Base-by-base conservation (phyloP, 2,329 filamentous ascomycete genomes). In the Pseudogymnoascus sp. region DNA sequence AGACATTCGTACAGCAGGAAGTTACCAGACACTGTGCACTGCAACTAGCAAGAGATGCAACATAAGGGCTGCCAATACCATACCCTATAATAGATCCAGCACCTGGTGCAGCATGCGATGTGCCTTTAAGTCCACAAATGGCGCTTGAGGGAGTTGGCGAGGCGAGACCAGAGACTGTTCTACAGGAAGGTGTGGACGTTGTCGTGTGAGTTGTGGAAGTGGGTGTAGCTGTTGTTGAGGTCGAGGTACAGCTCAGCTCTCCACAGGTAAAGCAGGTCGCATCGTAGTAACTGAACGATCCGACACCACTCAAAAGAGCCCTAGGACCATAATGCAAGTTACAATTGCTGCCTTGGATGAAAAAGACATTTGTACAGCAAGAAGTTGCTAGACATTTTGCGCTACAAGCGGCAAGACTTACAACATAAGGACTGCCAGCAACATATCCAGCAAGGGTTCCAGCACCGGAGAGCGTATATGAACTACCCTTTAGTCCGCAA, bases 121-220 rank as follows among this genome's bases (percentile, higher is more conserved):
- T 28, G 36, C 28, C 59, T 28, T 21, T 16, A n/a, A 42, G 14
- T 18, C 36, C 59, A 40, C 59, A 38, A n/a, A 21, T 28, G 14
- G 28, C 36, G 18, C 53, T 31, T 25, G 53, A 59, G 11, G 53
- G 53, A 23, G 53, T 59, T 59, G 53, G 53, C 25, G 59, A 61
- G 16, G 28, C 59, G 34, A 36, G 9, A 36, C 34, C 34, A 36
- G 34, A 36, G 34, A 36, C 34, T 36, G 34, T 36, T 36, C 4
- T 36, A 36, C 34, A 36, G 34, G 34, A 11, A 36, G 34, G 34
- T 36, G 34, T 36, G 4, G 34, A 36, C 12, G 34, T 36, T 11
- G 34, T 36, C 34, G 34, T 36, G 34, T 36, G 34, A 36, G 34
- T 12, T 36, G 34, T 36, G 34, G 34, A 36, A 36, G 34, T 36